A percentile compares a stretch with the other conserved stretches of the same genome.
phyloP scores from a whole-genome alignment of 495 filamentous ascomycete species.

The Hypoxylon lenormandii region DNA sequence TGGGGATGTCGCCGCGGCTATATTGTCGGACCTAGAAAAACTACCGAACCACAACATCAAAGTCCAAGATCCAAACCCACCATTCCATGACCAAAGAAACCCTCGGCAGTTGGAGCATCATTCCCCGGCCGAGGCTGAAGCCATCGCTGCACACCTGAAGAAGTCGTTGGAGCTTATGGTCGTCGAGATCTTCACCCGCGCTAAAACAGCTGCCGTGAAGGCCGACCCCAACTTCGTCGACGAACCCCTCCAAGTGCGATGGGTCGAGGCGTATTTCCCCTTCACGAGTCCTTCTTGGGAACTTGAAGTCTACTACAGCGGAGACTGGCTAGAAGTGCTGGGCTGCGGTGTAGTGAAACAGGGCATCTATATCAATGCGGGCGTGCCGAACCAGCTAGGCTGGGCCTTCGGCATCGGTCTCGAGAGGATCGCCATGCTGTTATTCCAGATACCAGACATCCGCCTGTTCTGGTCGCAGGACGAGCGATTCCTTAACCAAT shows the following conservation, averaged over 20 bases:
- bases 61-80: conserved; percentile 87
- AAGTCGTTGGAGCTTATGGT: conserved; percentile 88
- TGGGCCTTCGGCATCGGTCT: conserved; percentile 97
- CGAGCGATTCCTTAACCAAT: conserved; percentile 82
- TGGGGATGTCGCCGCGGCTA: conserved; percentile 70
- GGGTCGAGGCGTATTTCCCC: conserved; percentile 97
- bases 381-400: conserved; percentile 78
- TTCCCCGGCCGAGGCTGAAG: conserved; percentile 79
- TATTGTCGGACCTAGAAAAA: conserved; percentile 72
- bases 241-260: conserved; percentile 84
- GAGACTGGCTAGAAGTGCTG: conserved; percentile 92
- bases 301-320: conserved; percentile 93
- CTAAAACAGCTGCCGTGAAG: conserved; percentile 71
- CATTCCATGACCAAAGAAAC: conserved; percentile 81
- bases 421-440: conserved; percentile 93
- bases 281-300: conserved; percentile 97
- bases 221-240: conserved; percentile 61
- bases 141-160: conserved; percentile 87
- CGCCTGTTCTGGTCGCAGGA: conserved; percentile 96
- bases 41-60: conserved; percentile 78
- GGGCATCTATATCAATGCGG: conserved; percentile 78
- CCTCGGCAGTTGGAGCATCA: conserved; percentile 81
- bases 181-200: conserved; percentile 85
- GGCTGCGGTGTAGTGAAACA: conserved; percentile 94
- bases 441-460: conserved; percentile 95